Conservation (phyloP, 1,284 basidiomycete genomes). For the Ustanciosporium gigantosporum region DNA sequence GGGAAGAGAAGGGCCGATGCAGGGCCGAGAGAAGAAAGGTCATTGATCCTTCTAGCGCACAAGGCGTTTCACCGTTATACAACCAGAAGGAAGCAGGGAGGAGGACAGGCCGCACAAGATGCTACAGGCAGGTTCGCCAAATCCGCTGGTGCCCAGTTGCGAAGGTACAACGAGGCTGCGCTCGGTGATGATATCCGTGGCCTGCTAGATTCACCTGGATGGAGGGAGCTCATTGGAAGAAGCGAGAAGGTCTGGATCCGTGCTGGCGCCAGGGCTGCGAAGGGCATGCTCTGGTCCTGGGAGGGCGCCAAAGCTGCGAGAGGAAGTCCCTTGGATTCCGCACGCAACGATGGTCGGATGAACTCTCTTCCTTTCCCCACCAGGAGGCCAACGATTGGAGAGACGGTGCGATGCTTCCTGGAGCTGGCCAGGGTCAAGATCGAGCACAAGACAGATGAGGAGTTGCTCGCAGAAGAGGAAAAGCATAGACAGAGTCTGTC, state of each 20-base stretch:
- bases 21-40: slow-evolving; percentile 33
- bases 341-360: slow-evolving; percentile 60
- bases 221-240: slow-evolving; percentile 49
- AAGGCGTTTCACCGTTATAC: slow-evolving; percentile 99
- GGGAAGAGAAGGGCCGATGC: slow-evolving; percentile 12
- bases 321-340: slow-evolving; percentile 53
- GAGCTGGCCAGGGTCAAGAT: slow-evolving; percentile 85
- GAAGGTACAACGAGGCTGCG: slow-evolving; percentile 92
- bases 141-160: slow-evolving; percentile 89
- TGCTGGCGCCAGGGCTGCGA: slow-evolving; percentile 47
- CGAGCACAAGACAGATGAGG: slow-evolving; percentile 82
- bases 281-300: slow-evolving; percentile 59
- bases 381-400: slow-evolving; percentile 76
- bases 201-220: slow-evolving; percentile 37
- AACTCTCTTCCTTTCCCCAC: slow-evolving; percentile 51
- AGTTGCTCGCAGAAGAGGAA: slow-evolving; percentile 68
- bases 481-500: slow-evolving; percentile 28
- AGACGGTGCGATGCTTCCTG: slow-evolving; percentile 81
- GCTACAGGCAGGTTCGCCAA: slow-evolving; percentile 85
- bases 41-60: slow-evolving; percentile 76
- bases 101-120: slow-evolving; percentile 89
- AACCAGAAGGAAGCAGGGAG: slow-evolving; percentile 95
- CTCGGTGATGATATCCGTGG: slow-evolving; percentile 74
- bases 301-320: slow-evolving; percentile 20
- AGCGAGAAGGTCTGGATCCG: slow-evolving; percentile 58